phyloP scores from a whole-genome alignment of 2,329 filamentous ascomycete species.

The Colletotrichum zoysiae region DNA sequence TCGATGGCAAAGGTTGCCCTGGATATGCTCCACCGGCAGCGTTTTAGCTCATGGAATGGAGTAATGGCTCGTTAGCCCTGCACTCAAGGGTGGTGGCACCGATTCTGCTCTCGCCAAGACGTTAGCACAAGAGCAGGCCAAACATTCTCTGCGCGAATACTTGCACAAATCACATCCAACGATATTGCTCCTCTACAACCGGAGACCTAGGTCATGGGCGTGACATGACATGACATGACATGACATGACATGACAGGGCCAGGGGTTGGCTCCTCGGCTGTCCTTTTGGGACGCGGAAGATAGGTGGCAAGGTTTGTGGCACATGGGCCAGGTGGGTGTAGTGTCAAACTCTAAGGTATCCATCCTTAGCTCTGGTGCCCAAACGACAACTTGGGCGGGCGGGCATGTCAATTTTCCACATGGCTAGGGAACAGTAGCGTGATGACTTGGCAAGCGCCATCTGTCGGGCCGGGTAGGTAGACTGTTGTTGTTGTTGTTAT shows the following conservation, averaged over 20 bases:
- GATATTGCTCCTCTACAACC: background rate
- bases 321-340: conserved; percentile 23
- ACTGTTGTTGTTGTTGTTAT: background rate
- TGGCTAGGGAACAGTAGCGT: background rate
- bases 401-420: background rate
- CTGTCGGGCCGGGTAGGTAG: conserved; percentile 8
- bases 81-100: background rate
- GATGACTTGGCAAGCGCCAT: background rate
- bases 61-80: background rate
- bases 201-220: background rate
- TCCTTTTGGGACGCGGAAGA: conserved; percentile 12
- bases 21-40: conserved; percentile 8
- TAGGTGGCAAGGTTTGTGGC: conserved; percentile 23
- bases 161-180: background rate
- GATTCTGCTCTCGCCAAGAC: conserved; percentile 8
- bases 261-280: background rate
- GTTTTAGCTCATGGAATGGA: conserved; percentile 1
- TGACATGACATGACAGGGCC: background rate
- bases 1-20: background rate
- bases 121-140: conserved; percentile 13
- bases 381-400: background rate
- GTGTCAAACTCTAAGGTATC: conserved; percentile 30
- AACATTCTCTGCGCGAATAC: background rate
- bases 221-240: background rate
- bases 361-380: background rate